Conservation (phyloP, 768 basidiomycete genomes). For the Lentinula raphanica region DNA sequence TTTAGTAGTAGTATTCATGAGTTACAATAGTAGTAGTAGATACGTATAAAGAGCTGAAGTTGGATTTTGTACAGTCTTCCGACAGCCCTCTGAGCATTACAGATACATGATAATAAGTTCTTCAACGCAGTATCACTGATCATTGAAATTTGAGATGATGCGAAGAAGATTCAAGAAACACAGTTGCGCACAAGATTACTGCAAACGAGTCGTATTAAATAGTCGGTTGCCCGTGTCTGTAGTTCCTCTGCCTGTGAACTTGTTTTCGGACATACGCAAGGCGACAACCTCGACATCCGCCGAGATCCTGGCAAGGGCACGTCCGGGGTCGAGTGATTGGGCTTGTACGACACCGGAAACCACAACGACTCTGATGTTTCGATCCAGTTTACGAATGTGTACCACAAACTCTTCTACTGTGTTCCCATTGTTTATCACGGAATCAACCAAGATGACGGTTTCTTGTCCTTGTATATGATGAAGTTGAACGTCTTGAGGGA, state of each 20-base stretch:
- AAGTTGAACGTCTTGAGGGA: constrained; percentile 13
- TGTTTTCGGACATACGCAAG: constrained; percentile 17
- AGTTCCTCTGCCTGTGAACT: constrained; percentile 17
- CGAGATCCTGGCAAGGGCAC: constrained; percentile 11
- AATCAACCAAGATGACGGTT: constrained; percentile 18
- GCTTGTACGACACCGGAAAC: constrained; percentile 16
- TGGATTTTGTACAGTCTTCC: too few relatives aligned
- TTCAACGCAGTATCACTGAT: too few relatives aligned
- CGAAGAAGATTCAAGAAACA: too few relatives aligned
- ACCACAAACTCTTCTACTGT: constrained; percentile 16
- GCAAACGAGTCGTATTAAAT: constrained; percentile 14
- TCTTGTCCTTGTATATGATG: constrained; percentile 13
- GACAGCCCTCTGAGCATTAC: too few relatives aligned
- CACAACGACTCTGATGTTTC: constrained; percentile 14
- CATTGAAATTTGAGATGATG: too few relatives aligned
- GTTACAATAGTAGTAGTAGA: too few relatives aligned
- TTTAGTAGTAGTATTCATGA: too few relatives aligned
- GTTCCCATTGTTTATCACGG: constrained; percentile 21
- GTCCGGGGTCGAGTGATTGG: constrained; percentile 10
- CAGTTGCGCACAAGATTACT: neutral
- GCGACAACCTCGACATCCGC: constrained; percentile 16
- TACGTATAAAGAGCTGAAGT: too few relatives aligned
- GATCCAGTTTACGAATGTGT: constrained; percentile 12
- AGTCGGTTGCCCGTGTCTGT: constrained; percentile 20
- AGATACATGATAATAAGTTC: too few relatives aligned